Evolutionary conservation across 768 basidiomycete species (phyloP).

Genomic region (Suillus alpinus): DNA sequence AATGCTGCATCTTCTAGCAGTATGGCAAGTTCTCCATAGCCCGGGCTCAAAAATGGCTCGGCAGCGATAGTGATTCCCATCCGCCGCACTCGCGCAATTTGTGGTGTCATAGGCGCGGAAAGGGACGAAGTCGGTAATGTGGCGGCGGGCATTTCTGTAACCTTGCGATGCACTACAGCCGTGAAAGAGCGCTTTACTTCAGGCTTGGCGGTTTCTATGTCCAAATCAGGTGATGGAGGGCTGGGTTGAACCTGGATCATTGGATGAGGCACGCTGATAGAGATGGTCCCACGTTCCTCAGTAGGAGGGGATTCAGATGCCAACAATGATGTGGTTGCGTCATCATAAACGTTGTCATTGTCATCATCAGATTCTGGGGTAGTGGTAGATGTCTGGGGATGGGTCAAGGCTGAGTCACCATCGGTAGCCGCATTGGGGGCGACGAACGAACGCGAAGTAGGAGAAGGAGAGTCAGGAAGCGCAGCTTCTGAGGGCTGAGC

Average conservation of each 20-base stretch:
- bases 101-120: conserved; percentile 25
- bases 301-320: not conserved
- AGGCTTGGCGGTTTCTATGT: not conserved
- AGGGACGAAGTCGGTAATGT: conserved; percentile 19
- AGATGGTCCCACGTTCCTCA: conserved; percentile 1
- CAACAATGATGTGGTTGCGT: not conserved
- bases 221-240: conserved; percentile 9
- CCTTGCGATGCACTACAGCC: conserved; percentile 58
- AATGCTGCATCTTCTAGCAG: conserved; percentile 58
- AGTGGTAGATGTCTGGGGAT: not conserved
- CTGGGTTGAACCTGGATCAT: conserved; percentile 4
- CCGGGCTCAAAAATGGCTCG: conserved; percentile 45
- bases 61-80: conserved; percentile 17
- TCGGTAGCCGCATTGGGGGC: not conserved
- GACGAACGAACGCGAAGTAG: not conserved
- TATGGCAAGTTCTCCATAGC: conserved; percentile 48
- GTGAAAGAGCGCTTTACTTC: conserved; percentile 37
- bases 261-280: conserved; percentile 7
- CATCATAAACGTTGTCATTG: not conserved
- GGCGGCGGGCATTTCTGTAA: conserved; percentile 34
- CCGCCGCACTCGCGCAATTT: conserved; percentile 26
- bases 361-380: no score
- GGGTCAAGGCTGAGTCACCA: not conserved
- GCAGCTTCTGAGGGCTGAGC: not conserved
- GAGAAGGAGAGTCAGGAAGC: not conserved